Base-by-base conservation (phyloP, 2,329 filamentous ascomycete genomes). In the Cercospora sp. region DNA sequence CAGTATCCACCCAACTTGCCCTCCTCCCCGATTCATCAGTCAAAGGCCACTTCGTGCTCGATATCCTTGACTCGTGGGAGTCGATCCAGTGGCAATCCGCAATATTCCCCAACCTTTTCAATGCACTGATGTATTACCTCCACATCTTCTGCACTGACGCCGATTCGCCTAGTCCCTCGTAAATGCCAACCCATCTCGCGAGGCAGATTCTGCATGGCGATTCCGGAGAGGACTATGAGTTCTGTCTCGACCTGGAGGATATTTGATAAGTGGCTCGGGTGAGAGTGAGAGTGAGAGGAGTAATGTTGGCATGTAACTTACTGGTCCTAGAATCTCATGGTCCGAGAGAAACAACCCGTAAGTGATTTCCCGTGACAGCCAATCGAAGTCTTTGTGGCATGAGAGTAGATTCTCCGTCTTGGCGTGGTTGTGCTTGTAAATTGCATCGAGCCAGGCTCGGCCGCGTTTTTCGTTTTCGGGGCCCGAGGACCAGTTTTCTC, bases 301-400 rank as follows among this genome's bases (percentile, higher is more conserved):
- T 18, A 26, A 51, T 10, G 12, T 28, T 53, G 49, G 12, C 21
- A 3, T 7, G 2, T 26, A 1, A 55, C 49, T 12, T 3, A 86
- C 67, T 16, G 84, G 83, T 18, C 83, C 83, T 3, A 88, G 76
- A 9, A 88, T 84, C 10, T 21, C 82, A 28, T 86, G 83, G 74
- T 88, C 86, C 9, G 83, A 84, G 0, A 89, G 81, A 70, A 85
- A 88, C 10, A 88, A 78, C 0, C 87, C 86, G 68, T 88, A 88
- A 0, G 85, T 87, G 67, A 89, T 87, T 63, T 87, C 79, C 18
- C 81, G 79, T 18, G 81, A 84, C 6, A 87, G 77, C 84, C 85
- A 88, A 3, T 81, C 78, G 59, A 85, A 84, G 69, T 85, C 83
- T 66, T 79, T 81, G 63, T 85, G 83, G 1, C 81, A 81, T 8